Conservation (phyloP, 257 asterid genomes). For the Vinca minor region DNA sequence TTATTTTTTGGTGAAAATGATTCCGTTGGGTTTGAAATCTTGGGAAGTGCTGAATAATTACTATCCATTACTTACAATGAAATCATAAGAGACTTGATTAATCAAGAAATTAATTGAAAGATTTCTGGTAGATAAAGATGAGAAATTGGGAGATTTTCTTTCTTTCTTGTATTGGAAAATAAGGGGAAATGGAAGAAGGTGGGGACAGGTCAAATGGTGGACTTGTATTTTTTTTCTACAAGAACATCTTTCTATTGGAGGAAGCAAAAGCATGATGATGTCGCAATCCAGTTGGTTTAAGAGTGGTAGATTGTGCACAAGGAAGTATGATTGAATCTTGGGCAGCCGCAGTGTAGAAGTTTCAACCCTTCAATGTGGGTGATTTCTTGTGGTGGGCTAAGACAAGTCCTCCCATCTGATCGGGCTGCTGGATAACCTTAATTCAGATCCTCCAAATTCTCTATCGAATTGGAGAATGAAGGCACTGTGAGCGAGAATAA, state of each 20-base stretch:
- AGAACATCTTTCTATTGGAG: conserved; percentile 3
- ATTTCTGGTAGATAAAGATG: conserved; percentile 1
- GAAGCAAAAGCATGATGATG: background rate
- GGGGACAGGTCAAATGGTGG: conserved; percentile 10
- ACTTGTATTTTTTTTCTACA: conserved; percentile 8
- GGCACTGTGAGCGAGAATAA: too few relatives aligned
- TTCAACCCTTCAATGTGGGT: too few relatives aligned
- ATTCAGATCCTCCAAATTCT: too few relatives aligned
- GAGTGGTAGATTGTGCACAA: too few relatives aligned
- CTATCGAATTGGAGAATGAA: too few relatives aligned
- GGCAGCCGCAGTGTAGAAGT: too few relatives aligned
- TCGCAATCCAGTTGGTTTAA: too few relatives aligned
- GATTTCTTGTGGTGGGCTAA: too few relatives aligned
- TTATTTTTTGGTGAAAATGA: too few relatives aligned
- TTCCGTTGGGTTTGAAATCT: conserved; percentile 16
- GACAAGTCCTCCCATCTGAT: too few relatives aligned
- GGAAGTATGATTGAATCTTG: too few relatives aligned
- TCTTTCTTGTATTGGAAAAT: background rate
- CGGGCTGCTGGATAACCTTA: too few relatives aligned
- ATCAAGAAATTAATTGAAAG: conserved; percentile 15
- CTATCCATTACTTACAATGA: conserved; percentile 47
- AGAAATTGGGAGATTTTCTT: conserved; percentile 1
- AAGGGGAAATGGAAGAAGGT: background rate
- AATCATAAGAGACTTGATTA: conserved; percentile 35
- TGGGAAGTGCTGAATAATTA: conserved; percentile 42